Evolutionary conservation across 1,284 basidiomycete species (phyloP).

Genomic region (Sparassis latifolia): DNA sequence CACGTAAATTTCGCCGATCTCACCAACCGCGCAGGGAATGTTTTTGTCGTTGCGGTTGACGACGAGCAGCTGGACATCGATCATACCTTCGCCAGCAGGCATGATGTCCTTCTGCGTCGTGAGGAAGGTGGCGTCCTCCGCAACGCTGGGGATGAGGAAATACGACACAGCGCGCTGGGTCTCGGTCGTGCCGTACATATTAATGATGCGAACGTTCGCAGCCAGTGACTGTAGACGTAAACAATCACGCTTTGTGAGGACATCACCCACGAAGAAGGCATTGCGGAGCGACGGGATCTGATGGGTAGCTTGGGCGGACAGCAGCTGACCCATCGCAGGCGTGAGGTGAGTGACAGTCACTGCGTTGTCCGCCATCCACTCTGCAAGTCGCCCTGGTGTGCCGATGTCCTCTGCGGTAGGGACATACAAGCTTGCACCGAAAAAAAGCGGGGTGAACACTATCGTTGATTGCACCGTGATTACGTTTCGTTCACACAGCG

Average conservation of each 20-base stretch:
- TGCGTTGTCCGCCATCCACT: constrained; percentile 95
- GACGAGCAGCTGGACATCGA: constrained; percentile 95
- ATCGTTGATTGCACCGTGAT: neutral
- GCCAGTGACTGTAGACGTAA: constrained; percentile 92
- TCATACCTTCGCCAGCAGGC: constrained; percentile 97
- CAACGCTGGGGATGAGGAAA: constrained; percentile 87
- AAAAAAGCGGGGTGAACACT: constrained; percentile 99
- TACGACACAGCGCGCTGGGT: constrained; percentile 99
- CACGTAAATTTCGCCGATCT: constrained; percentile 98
- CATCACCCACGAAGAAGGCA: constrained; percentile 99
- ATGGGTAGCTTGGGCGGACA: constrained; percentile 90
- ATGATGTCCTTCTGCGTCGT: constrained; percentile 97
- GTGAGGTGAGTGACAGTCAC: constrained; percentile 96
- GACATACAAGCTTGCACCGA: constrained; percentile 93
- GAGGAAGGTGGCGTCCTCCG: constrained; percentile 85
- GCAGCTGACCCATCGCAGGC: constrained; percentile 97
- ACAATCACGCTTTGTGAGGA: constrained; percentile 98
- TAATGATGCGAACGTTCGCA: constrained; percentile 90
- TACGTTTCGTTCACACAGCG: too few species aligned
- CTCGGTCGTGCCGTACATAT: constrained; percentile 99
- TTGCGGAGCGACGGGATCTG: constrained; percentile 84
- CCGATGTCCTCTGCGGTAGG: constrained; percentile 98
- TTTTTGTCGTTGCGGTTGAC: constrained; percentile 91
- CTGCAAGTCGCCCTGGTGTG: constrained; percentile 92
- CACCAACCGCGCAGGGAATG: constrained; percentile 89